Evolutionary conservation across 2,329 filamentous ascomycete genomes (phyloP).

Genomic region (Fusarium nodosum): DNA sequence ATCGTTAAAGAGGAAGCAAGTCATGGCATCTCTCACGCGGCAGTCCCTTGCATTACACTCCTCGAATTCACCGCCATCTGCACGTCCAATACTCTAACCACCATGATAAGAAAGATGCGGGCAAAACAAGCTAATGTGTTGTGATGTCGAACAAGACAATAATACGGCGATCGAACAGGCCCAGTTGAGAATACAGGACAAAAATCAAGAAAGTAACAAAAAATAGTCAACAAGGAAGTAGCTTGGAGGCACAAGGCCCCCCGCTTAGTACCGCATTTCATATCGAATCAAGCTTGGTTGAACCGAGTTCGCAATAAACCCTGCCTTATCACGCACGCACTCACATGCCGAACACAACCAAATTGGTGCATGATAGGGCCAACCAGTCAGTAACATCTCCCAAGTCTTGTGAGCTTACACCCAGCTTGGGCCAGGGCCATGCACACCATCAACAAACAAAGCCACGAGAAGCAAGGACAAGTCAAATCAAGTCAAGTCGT

Average conservation of each 20-base stretch:
- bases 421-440: slow-evolving; percentile 29
- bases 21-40: background rate
- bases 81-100: slow-evolving; percentile 10
- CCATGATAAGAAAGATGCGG: slow-evolving; percentile 1
- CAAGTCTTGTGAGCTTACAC: slow-evolving; percentile 14
- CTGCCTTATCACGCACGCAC: slow-evolving; percentile 36
- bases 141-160: slow-evolving; percentile 1
- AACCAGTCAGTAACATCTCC: slow-evolving; percentile 21
- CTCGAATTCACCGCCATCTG: slow-evolving; percentile 27
- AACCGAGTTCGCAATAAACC: slow-evolving; percentile 29
- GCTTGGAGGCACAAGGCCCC: slow-evolving; percentile 1
- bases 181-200: background rate
- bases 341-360: slow-evolving; percentile 25
- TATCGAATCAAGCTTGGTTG: slow-evolving; percentile 22
- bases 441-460: slow-evolving; percentile 34
- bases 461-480: slow-evolving; percentile 29
- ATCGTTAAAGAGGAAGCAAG: background rate
- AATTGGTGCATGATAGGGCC: slow-evolving; percentile 22
- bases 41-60: slow-evolving; percentile 20
- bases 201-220: slow-evolving; percentile 10
- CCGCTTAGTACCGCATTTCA: slow-evolving; percentile 10
- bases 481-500: slow-evolving; percentile 30
- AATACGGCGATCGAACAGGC: slow-evolving; percentile 18
- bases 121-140: slow-evolving; percentile 8
- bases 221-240: slow-evolving; percentile 4